These are phyloP conservation scores for Globisporangium cylindrosporum DNA, from an alignment of 352 stramenopile species.

Conservation along the genomic window DNA sequence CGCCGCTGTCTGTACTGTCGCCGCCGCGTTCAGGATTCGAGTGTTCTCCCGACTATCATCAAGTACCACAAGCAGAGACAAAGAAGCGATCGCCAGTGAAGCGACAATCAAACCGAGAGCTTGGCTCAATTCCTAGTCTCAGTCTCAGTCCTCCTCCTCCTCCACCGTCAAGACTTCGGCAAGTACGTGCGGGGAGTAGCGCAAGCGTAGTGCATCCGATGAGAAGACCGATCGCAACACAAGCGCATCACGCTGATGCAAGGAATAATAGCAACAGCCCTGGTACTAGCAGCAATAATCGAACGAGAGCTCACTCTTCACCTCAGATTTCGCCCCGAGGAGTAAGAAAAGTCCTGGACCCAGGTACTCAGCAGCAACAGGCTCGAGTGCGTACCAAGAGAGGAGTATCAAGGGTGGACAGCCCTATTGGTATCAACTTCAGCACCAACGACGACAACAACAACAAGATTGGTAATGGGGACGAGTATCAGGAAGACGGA, in stretches of 20 bases:
- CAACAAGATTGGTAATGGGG: not conserved
- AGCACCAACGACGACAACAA: not conserved
- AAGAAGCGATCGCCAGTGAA: not conserved
- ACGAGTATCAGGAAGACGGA: not conserved
- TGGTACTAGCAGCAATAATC: not conserved
- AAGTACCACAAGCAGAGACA: not conserved
- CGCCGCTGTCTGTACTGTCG: slow-evolving; percentile 1
- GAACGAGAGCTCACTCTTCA: not conserved
- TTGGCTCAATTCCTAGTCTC: not conserved
- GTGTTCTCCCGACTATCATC: not conserved
- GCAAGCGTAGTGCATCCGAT: not conserved
- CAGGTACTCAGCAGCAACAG: not conserved
- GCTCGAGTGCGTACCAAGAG: not conserved
- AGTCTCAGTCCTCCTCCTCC: not conserved
- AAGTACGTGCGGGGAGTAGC: not conserved
- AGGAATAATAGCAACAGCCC: not conserved
- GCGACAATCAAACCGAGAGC: not conserved
- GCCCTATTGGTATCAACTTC: not conserved
- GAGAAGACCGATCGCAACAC: not conserved
- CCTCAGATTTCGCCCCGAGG: not conserved
- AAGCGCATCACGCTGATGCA: not conserved
- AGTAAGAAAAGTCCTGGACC: not conserved
- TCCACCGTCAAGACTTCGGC: not conserved
- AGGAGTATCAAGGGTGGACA: not conserved
- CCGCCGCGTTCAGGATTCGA: slow-evolving; percentile 15